Evolutionary conservation across 2,329 filamentous ascomycete genomes (phyloP), one percentile per base, ranked within the genome.

Genomic region (Myrmaecium sp.): DNA sequence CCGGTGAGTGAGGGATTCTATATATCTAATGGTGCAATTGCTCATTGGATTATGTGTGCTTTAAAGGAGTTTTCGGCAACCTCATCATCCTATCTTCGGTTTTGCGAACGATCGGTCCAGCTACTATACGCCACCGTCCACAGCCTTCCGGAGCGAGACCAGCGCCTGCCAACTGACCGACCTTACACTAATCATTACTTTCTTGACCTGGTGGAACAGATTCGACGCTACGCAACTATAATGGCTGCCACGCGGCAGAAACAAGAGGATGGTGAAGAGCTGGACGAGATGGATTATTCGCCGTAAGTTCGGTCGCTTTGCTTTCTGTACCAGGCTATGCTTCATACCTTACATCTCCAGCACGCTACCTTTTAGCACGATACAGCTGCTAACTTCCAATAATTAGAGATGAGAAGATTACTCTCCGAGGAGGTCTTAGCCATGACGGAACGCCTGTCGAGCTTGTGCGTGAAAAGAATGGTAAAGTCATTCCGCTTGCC

Each of bases 151-250:
- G 82, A 91, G 49, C 73, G 73, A 49, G 84, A 95, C 52, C 80
- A 86, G 58, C 74, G 75, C 39, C 72, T 81, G 50, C 77, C 80
- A 33, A 63, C 70, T 54, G 86, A 95, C 54, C 74, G 78, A 43
- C 82, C 83, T 39, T 95, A 94, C 63, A 89, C 76, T 65, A 82
- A 79, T 66, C 81, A 81, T 49, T 95, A 95, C 58, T 94, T 94
- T 51, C 76, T 94, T 58, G 86, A 95, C 60, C 73, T 95, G 34
- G 75, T 91, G 51, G 81, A 91, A 51, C 84, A 94, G 68, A 83
- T 94, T 42, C 71, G 74, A 49, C 70, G 81, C 49, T 92, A 93
- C 69, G 84, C 82, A 33, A 69, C 74, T 43, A 79, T 89, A 50
- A 72, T 94, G 43, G 74, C 75, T 36, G 73, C 74, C 39, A 69